Percentiles rank a stretch among this genome's conserved stretches.
phyloP scores from a whole-genome alignment of 2,329 filamentous ascomycete species.

The Verticillium klebahnii region DNA sequence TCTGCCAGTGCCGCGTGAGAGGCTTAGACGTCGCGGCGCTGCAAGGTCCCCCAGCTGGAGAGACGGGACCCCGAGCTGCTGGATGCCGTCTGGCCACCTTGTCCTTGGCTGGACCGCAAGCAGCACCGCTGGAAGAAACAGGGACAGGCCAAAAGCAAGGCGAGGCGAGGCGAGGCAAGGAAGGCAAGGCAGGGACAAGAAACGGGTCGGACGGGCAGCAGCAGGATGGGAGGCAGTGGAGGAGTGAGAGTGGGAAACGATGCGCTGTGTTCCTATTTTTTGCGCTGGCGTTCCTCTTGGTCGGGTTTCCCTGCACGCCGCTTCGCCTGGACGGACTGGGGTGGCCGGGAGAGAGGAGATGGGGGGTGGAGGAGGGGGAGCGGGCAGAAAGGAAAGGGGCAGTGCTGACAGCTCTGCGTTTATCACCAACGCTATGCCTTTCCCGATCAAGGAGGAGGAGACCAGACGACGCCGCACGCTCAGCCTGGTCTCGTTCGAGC shows the following conservation, averaged over 20 bases:
- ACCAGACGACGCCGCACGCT: background rate
- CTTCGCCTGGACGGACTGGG: background rate
- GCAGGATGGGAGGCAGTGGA: background rate
- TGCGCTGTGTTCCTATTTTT: conserved; percentile 11
- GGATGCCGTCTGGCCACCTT: background rate
- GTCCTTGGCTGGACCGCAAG: background rate
- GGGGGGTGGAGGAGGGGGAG: background rate
- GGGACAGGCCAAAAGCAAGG: background rate
- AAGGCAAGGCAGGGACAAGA: background rate
- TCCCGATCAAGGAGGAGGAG: background rate
- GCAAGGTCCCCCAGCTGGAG: background rate
- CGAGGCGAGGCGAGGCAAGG: background rate
- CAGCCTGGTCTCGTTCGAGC: background rate
- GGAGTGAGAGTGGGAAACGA: background rate
- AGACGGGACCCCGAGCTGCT: background rate
- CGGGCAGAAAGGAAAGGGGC: background rate
- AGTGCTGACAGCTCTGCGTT: background rate
- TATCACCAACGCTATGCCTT: background rate
- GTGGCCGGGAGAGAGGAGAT: background rate
- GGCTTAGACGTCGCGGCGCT: background rate
- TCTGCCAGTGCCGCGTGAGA: background rate
- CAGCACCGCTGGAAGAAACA: background rate
- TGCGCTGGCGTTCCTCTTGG: conserved; percentile 3
- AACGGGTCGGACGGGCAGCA: background rate
- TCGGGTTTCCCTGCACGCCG: background rate